Evolutionary conservation across 257 asterid species (phyloP).

Genomic region (Thymus mandschuricus): DNA sequence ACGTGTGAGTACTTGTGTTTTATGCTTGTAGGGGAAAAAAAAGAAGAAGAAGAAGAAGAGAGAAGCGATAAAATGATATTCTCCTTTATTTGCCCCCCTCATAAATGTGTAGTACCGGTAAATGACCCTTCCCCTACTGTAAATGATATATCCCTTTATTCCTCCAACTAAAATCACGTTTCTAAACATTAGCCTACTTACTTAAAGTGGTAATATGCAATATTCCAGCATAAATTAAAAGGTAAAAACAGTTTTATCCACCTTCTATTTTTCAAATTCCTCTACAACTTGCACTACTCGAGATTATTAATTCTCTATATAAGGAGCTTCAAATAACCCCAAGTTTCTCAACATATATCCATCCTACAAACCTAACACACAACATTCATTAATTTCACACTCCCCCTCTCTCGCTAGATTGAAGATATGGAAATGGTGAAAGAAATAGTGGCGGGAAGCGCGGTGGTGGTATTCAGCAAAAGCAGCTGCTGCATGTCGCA

Average conservation of each 20-base stretch:
- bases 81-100: no score
- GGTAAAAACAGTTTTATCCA: not conserved
- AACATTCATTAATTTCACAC: not conserved
- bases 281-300: not conserved
- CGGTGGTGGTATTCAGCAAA: conserved; percentile 71
- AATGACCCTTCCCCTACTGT: not conserved
- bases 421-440: conserved; percentile 44
- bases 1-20: no score
- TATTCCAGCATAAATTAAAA: not conserved
- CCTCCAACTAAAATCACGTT: not conserved
- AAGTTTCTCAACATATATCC: not conserved
- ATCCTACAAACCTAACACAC: not conserved
- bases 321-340: not conserved
- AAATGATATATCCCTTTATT: not conserved
- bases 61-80: no score
- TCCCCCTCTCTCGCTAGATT: not conserved
- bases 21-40: no score
- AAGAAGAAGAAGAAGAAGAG: no score
- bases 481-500: conserved; percentile 64
- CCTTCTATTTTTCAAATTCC: not conserved
- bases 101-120: not conserved
- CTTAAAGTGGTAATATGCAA: not conserved
- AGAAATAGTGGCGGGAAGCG: conserved; percentile 45
- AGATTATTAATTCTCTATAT: not conserved
- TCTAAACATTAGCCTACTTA: not conserved